Evolutionary conservation across 2,329 filamentous ascomycete genomes (phyloP).

Genomic region (Neurospora sp.): DNA sequence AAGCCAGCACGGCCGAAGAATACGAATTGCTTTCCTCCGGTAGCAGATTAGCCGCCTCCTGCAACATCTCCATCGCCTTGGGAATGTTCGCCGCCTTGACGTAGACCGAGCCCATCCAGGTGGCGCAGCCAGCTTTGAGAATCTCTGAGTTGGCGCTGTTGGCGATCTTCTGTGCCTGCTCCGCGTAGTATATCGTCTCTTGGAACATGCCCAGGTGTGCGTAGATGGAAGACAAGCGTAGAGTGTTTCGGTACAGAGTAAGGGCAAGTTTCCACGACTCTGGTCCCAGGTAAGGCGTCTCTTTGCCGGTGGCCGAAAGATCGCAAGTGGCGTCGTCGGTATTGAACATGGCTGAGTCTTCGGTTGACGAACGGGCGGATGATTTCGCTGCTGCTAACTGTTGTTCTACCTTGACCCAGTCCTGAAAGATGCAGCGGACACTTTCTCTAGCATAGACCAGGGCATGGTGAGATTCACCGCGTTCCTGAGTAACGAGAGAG

Average conservation of each 20-base stretch:
- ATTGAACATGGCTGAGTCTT: background rate
- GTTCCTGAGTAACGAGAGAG: conserved; percentile 55
- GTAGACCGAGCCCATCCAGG: conserved; percentile 45
- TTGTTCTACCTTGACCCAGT: conserved; percentile 44
- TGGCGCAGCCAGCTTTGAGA: conserved; percentile 42
- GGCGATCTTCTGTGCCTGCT: conserved; percentile 73
- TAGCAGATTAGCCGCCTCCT: conserved; percentile 42
- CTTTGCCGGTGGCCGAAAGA: conserved; percentile 18
- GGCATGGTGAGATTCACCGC: conserved; percentile 48
- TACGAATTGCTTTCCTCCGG: conserved; percentile 34
- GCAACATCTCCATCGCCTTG: conserved; percentile 45
- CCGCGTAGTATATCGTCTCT: conserved; percentile 79
- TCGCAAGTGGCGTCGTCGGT: conserved; percentile 19
- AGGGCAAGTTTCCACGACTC: conserved; percentile 72
- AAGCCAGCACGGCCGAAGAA: conserved; percentile 37
- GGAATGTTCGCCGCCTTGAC: conserved; percentile 48
- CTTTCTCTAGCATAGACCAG: conserved; percentile 46
- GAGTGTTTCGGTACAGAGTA: conserved; percentile 59
- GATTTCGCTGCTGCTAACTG: conserved; percentile 15
- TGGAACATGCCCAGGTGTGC: conserved; percentile 77
- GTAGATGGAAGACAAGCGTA: conserved; percentile 68
- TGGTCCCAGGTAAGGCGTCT: conserved; percentile 36
- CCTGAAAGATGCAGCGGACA: conserved; percentile 44
- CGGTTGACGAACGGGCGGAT: background rate
- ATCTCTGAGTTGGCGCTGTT: conserved; percentile 54